Evolutionary conservation across 495 filamentous ascomycete species (phyloP).

Genomic region (Choiromyces venosus): DNA sequence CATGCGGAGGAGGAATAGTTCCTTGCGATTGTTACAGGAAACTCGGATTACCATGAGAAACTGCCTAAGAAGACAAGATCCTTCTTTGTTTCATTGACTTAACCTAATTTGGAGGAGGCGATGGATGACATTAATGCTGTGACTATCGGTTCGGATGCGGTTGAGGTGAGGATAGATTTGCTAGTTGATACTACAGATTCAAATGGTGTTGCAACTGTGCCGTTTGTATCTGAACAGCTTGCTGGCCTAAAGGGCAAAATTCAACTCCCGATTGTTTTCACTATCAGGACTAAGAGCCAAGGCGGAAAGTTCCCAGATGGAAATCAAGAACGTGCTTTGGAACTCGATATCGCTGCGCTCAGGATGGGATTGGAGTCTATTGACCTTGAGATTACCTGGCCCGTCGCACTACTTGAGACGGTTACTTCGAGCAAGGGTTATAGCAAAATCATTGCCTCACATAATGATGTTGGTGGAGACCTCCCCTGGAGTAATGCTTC

Average conservation of each 20-base stretch:
- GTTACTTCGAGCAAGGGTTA: slow-evolving; percentile 64
- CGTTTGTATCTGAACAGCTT: slow-evolving; percentile 76
- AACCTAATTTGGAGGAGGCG: slow-evolving; percentile 63
- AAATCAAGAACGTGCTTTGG: slow-evolving; percentile 59
- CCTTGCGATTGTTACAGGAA: slow-evolving; percentile 65
- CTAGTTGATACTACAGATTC: slow-evolving; percentile 63
- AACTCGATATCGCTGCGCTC: slow-evolving; percentile 71
- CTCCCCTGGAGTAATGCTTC: slow-evolving; percentile 84
- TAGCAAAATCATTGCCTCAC: slow-evolving; percentile 84
- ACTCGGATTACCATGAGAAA: slow-evolving; percentile 56
- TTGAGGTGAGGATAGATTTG: slow-evolving; percentile 90
- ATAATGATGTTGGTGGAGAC: slow-evolving; percentile 76
- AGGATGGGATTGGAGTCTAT: slow-evolving; percentile 84
- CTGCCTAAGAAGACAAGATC: slow-evolving; percentile 68
- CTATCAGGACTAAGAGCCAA: slow-evolving; percentile 76
- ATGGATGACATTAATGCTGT: slow-evolving; percentile 60
- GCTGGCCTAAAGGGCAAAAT: slow-evolving; percentile 68
- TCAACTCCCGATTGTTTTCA: slow-evolving; percentile 89
- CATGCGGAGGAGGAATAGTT: slow-evolving; percentile 94
- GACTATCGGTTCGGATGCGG: slow-evolving; percentile 81
- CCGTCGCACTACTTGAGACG: slow-evolving; percentile 61
- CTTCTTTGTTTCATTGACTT: slow-evolving; percentile 88
- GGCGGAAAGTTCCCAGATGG: slow-evolving; percentile 84
- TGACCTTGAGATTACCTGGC: slow-evolving; percentile 86
- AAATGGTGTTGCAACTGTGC: slow-evolving; percentile 57